phyloP scores from a whole-genome alignment of 495 filamentous ascomycete genomes.

The Aspergillus steynii region DNA sequence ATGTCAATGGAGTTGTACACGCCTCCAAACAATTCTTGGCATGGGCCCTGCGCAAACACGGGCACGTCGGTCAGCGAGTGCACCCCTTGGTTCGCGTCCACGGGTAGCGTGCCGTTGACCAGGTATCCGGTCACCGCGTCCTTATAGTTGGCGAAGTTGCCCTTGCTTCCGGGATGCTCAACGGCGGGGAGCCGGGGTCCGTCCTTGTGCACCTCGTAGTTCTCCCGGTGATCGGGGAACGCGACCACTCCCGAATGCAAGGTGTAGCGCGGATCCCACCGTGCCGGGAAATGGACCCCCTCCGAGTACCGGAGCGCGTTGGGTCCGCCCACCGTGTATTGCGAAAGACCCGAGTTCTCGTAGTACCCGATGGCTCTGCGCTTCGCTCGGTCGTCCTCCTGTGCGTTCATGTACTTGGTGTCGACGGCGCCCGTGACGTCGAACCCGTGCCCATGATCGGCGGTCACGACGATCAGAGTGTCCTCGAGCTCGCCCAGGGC shows the following conservation, averaged over 20 bases:
- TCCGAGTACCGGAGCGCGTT: constrained; percentile 55
- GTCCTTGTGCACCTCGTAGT: constrained; percentile 60
- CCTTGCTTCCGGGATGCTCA: constrained; percentile 34
- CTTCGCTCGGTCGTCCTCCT: constrained; percentile 61
- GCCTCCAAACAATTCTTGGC: constrained; percentile 69
- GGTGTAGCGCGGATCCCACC: constrained; percentile 77
- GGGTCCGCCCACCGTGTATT: constrained; percentile 56
- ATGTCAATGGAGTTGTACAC: constrained; percentile 69
- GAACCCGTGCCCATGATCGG: constrained; percentile 79
- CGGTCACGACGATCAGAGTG: constrained; percentile 69
- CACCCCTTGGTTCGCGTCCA: constrained; percentile 57
- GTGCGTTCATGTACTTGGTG: constrained; percentile 58
- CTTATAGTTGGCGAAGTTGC: constrained; percentile 59
- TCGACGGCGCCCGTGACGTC: constrained; percentile 60
- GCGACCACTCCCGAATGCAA: constrained; percentile 64
- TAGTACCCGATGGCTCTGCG: constrained; percentile 68
- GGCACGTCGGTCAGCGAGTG: constrained; percentile 76
- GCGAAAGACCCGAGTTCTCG: constrained; percentile 63
- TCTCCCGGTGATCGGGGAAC: constrained; percentile 66
- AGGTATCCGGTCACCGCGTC: constrained; percentile 65
- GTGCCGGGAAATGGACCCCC: constrained; percentile 66
- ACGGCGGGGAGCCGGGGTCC: constrained; percentile 59
- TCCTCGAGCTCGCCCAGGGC: constrained; percentile 57
- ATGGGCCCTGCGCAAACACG: constrained; percentile 70
- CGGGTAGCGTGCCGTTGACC: constrained; percentile 68